Percentiles rank a stretch among this genome's conserved stretches.
These are phyloP conservation scores for Aspergillus fumigatiaffinis DNA, from an alignment of 2,329 filamentous ascomycete species.

Conservation along the genomic window DNA sequence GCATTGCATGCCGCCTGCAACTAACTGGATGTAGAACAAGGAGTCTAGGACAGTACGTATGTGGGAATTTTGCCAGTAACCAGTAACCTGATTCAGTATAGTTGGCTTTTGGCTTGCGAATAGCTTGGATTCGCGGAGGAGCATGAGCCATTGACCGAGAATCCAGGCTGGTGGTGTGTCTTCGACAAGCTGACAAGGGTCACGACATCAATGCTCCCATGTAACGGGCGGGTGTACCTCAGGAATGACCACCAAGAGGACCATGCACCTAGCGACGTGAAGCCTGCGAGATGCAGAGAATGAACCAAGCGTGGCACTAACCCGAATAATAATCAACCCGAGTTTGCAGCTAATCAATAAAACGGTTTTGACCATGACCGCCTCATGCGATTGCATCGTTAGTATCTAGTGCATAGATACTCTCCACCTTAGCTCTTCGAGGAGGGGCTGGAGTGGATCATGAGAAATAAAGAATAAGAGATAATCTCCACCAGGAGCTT, in stretches of 20 bases:
- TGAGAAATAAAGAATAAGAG: not conserved
- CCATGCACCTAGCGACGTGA: slow-evolving; percentile 15
- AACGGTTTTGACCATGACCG: not conserved
- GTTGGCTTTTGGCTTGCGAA: not conserved
- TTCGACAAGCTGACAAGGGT: not conserved
- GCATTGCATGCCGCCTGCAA: not conserved
- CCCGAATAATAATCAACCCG: slow-evolving; percentile 1
- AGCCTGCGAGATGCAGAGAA: slow-evolving; percentile 3
- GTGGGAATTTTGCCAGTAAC: not conserved
- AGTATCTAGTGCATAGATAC: not conserved
- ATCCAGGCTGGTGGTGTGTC: not conserved
- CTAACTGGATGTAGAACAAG: not conserved
- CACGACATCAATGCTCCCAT: not conserved
- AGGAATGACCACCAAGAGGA: slow-evolving; percentile 18
- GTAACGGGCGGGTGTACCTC: not conserved
- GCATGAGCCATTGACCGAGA: not conserved
- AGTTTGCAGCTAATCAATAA: not conserved
- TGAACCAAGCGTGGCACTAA: slow-evolving; percentile 18
- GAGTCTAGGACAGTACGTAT: not conserved
- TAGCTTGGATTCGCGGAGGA: not conserved
- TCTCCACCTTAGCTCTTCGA: not conserved
- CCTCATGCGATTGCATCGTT: not conserved
- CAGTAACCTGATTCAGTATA: not conserved
- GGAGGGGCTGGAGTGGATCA: not conserved
- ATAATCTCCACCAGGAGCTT: not conserved